Evolutionary conservation across 805 yeast species (phyloP), one percentile per base, ranked within the genome.

Genomic region (Sugiyamaella mastotermitis): DNA sequence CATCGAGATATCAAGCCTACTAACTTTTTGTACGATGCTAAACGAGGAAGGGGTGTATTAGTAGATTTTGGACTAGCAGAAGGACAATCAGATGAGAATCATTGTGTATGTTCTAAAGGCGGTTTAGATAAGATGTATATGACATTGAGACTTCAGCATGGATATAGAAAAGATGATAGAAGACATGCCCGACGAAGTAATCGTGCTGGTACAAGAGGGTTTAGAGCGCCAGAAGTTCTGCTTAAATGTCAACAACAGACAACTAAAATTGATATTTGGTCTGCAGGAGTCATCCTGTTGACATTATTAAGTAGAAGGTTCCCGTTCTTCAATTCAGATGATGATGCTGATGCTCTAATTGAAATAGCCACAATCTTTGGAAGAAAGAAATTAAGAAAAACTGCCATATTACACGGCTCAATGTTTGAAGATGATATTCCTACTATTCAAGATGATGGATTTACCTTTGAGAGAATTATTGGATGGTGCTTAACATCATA

Each of bases 31-130:
- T 82, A 78, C 58, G 77, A 82, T 62, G 78, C 82, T 3, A 66
- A 69, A 45, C 72, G 71, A 31, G 71, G 79, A 33, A 69, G 72
- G 37, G 97, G 97, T 5, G 90, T 85, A 1, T 61, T 87, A 29
- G 95, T 87, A 4, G 97, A 87, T 63, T 88, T 87, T 66, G 97
- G 97, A 2, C 66, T 87, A 30, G 97, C 97, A 2, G 96, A 87
- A 59, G 68, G 69, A 47, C 72, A 69, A 43, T 37, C 54, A 4
- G 27, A 33, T 18, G 43, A 31, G 15, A 16, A 15, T 13, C 29
- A 32, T 8, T 47, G 52, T 37, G 28, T 40, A 4, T 51, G 53
- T 29, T 31, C 29, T 5, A 38, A 28, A 7, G 34, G 36, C 17
- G 37, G 46, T 32, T 18, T 45, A 38, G 32, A 38, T 15, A 33